Evolutionary conservation across 169 alveolate genomes (phyloP).

Genomic region (Plasmodium coatneyi): DNA sequence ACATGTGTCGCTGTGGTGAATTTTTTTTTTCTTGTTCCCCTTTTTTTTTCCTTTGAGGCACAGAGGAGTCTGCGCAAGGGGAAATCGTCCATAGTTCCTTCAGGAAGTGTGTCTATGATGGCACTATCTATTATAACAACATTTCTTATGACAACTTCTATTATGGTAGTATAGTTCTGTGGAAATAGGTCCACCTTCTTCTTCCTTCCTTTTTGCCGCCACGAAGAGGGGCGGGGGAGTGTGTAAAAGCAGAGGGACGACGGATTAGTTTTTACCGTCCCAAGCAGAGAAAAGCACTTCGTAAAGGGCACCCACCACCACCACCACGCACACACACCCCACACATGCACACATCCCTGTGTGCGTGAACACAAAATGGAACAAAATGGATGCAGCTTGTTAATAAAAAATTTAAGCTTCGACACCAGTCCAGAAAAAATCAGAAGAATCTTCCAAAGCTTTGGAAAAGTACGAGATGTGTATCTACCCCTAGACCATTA

Average conservation of each 20-base stretch:
- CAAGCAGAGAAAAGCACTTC: background rate
- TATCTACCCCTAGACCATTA: slow-evolving; percentile 88
- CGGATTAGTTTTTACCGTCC: background rate
- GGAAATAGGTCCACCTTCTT: too few species aligned
- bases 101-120: background rate
- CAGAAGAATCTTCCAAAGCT: slow-evolving; percentile 86
- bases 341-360: too few species aligned
- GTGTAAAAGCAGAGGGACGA: too few species aligned
- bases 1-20: background rate
- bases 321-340: too few species aligned
- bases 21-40: too few species aligned
- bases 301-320: background rate
- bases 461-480: slow-evolving; percentile 91
- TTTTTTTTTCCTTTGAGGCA: background rate
- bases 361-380: background rate
- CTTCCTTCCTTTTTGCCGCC: too few species aligned
- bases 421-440: slow-evolving; percentile 88
- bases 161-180: too few species aligned
- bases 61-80: background rate
- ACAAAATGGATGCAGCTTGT: slow-evolving; percentile 81
- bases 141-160: too few species aligned
- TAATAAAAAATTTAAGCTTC: slow-evolving; percentile 87
- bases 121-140: too few species aligned
- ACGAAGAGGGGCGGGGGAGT: background rate
- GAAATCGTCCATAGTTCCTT: background rate